Percentiles rank a stretch among this genome's conserved stretches.
phyloP scores from a whole-genome alignment of 495 filamentous ascomycete genomes.

The Ramalina intermedia region DNA sequence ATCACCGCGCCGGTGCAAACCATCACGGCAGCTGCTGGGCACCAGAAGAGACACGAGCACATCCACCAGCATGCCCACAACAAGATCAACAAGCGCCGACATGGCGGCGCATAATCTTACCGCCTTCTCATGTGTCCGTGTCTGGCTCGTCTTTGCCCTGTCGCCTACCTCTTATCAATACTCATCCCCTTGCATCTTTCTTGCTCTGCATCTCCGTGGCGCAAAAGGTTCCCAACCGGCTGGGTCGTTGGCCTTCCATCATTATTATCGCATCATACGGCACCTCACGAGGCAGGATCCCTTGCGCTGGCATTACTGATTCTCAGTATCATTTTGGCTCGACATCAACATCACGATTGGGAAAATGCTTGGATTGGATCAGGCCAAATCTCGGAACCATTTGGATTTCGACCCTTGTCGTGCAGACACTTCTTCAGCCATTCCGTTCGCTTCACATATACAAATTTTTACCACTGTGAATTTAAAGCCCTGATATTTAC shows the following conservation, averaged over 20 bases:
- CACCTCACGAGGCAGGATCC: conserved; percentile 1
- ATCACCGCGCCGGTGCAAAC: not conserved
- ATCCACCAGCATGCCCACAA: conserved; percentile 12
- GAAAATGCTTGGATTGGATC: too few species aligned
- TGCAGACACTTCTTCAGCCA: too few species aligned
- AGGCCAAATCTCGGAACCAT: too few species aligned
- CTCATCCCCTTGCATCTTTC: not conserved
- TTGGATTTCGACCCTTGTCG: too few species aligned
- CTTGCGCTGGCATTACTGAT: not conserved
- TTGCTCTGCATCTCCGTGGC: not conserved
- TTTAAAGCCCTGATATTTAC: too few species aligned
- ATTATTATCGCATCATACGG: not conserved
- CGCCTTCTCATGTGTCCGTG: not conserved
- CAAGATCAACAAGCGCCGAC: conserved; percentile 13
- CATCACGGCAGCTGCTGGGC: not conserved
- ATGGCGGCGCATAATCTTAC: conserved; percentile 1
- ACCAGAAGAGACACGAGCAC: conserved; percentile 7
- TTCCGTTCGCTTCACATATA: too few species aligned
- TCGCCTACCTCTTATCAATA: not conserved
- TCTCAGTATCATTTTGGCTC: too few species aligned
- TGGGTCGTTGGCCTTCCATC: not conserved
- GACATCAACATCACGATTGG: too few species aligned
- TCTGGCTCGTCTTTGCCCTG: not conserved
- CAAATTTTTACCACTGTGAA: too few species aligned
- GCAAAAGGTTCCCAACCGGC: not conserved